These are phyloP conservation scores for Coemansia sp. DNA, from an alignment of 192 early-diverging fungal species.

Conservation along the genomic window DNA sequence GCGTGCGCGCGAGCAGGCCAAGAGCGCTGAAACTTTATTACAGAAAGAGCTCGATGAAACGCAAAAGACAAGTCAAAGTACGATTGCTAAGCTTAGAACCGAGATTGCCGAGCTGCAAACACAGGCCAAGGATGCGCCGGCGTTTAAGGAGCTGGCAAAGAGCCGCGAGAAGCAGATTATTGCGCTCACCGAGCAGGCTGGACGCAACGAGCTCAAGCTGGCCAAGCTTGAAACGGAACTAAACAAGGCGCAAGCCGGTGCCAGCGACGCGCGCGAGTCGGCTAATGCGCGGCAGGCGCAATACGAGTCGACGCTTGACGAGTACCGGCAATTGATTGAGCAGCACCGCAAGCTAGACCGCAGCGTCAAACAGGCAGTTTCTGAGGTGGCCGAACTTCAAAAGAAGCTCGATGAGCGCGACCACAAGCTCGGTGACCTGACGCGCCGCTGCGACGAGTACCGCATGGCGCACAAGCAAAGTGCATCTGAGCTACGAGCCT, in stretches of 20 bases:
- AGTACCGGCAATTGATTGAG: conserved; percentile 25
- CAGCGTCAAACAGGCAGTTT: conserved; percentile 40
- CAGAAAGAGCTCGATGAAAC: conserved; percentile 15
- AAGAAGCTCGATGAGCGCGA: conserved; percentile 39
- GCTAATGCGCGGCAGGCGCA: conserved; percentile 89
- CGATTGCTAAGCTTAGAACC: background rate
- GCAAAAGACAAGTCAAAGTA: background rate
- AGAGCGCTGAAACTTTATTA: conserved; percentile 12
- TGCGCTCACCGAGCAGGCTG: conserved; percentile 11
- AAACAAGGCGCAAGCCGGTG: conserved; percentile 1
- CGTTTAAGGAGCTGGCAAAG: conserved; percentile 8
- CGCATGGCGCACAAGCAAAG: conserved; percentile 29
- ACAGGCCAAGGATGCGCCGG: conserved; percentile 10
- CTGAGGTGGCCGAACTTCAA: conserved; percentile 34
- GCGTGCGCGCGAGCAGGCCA: conserved; percentile 14
- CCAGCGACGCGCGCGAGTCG: conserved; percentile 16
- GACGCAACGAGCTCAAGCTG: background rate
- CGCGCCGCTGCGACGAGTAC: conserved; percentile 28
- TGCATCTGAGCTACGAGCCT: conserved; percentile 23
- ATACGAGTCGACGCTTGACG: conserved; percentile 80
- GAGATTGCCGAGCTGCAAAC: conserved; percentile 6
- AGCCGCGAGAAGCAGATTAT: conserved; percentile 12
- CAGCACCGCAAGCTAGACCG: conserved; percentile 40
- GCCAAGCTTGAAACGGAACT: conserved; percentile 3
- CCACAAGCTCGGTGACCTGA: conserved; percentile 24